Conservation (phyloP, 2,329 filamentous ascomycete species). For the Nemania sp. region DNA sequence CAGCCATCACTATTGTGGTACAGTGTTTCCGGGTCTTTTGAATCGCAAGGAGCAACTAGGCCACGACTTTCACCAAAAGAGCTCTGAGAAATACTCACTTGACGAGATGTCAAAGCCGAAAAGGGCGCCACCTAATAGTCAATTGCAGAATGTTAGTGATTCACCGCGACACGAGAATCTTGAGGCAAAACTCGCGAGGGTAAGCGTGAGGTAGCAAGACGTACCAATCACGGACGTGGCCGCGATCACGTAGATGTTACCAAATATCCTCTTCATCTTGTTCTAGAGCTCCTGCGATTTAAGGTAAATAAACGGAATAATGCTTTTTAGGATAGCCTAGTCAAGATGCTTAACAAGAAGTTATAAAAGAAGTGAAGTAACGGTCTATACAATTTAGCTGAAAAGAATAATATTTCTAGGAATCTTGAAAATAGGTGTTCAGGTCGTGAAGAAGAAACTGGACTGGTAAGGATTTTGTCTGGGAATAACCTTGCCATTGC, state of each 20-base stretch:
- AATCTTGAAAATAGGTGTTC: neutral
- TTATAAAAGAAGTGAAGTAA: neutral
- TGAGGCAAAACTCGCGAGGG: neutral
- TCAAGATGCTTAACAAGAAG: neutral
- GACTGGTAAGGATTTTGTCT: neutral
- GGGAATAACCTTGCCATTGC: slow-evolving; percentile 8
- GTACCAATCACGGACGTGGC: slow-evolving; percentile 58
- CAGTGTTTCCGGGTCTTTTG: neutral
- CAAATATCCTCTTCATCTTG: slow-evolving; percentile 51
- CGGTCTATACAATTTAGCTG: neutral
- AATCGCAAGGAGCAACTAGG: no score
- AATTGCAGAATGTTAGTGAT: slow-evolving; percentile 21
- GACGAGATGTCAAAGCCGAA: slow-evolving; percentile 62
- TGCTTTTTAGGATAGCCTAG: neutral
- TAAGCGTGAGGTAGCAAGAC: slow-evolving; percentile 25
- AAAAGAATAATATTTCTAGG: neutral
- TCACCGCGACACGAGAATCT: neutral
- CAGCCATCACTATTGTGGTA: neutral
- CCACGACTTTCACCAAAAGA: neutral
- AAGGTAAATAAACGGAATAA: neutral
- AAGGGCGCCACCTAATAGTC: slow-evolving; percentile 53
- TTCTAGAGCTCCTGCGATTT: slow-evolving; percentile 24
- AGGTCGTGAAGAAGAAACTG: neutral
- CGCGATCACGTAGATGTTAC: slow-evolving; percentile 59
- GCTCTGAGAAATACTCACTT: slow-evolving; percentile 29